phyloP scores from a whole-genome alignment of 2,329 filamentous ascomycete genomes.

The Fusarium neocosmosporiellum region DNA sequence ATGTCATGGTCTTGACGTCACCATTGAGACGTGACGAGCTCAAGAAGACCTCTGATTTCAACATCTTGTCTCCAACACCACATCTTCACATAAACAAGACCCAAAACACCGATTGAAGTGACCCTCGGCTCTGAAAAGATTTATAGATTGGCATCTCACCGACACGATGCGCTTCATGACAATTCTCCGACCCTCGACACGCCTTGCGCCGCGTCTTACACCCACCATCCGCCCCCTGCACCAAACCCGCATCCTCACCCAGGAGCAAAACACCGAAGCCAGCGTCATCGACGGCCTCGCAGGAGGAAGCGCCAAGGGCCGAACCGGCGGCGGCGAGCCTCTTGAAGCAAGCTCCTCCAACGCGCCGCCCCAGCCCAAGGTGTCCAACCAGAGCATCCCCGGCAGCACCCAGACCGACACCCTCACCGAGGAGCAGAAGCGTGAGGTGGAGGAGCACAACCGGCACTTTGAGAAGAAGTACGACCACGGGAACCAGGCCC shows the following conservation, averaged over 20 bases:
- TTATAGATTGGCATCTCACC: not conserved
- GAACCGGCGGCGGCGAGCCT: slow-evolving; percentile 53
- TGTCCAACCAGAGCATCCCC: slow-evolving; percentile 59
- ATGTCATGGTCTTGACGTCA: slow-evolving; percentile 42
- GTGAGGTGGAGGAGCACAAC: slow-evolving; percentile 70
- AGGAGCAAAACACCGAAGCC: slow-evolving; percentile 20
- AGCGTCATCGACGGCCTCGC: slow-evolving; percentile 43
- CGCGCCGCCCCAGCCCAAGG: slow-evolving; percentile 61
- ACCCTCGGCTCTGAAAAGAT: fast-evolving
- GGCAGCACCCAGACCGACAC: slow-evolving; percentile 44
- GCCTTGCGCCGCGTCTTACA: slow-evolving; percentile 19
- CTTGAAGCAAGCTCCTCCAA: slow-evolving; percentile 49
- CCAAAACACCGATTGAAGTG: not conserved
- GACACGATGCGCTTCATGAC: slow-evolving; percentile 26
- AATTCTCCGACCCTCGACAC: slow-evolving; percentile 12
- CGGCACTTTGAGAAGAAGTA: slow-evolving; percentile 66
- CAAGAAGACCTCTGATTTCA: slow-evolving; percentile 1
- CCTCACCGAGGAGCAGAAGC: slow-evolving; percentile 62
- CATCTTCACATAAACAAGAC: not conserved
- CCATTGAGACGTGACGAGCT: slow-evolving; percentile 12
- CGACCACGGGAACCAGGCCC: slow-evolving; percentile 56
- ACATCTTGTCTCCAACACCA: not conserved
- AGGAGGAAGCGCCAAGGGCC: slow-evolving; percentile 47
- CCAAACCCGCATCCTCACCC: slow-evolving; percentile 4
- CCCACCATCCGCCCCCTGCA: slow-evolving; percentile 14